phyloP scores from a whole-genome alignment of 352 stramenopile genomes.

The Phytophthora capsici region DNA sequence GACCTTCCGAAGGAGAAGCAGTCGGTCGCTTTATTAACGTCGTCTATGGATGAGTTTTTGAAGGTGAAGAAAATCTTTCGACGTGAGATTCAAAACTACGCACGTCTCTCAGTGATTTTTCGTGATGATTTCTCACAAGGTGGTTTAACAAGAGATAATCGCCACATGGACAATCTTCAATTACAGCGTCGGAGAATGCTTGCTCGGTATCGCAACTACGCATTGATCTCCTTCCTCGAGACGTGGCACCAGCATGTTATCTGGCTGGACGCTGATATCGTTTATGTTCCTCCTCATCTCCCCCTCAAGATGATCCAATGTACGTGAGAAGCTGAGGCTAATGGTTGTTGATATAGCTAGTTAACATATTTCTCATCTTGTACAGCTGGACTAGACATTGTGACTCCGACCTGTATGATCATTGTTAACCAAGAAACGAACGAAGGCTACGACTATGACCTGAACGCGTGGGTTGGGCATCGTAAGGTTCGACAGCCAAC shows the following conservation, averaged over 20 bases:
- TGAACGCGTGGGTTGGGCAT: constrained; percentile 27
- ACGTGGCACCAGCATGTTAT: constrained; percentile 51
- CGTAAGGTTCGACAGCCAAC: constrained; percentile 11
- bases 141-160: constrained; percentile 30
- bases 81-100: constrained; percentile 22
- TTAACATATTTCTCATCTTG: no score
- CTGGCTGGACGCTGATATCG: constrained; percentile 54
- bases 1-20: constrained; percentile 34
- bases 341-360: no score
- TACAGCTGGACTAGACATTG: constrained; percentile 13
- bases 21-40: constrained; percentile 47
- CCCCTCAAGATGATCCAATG: constrained; percentile 36
- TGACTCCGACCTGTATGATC: constrained; percentile 15
- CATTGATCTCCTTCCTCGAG: constrained; percentile 41
- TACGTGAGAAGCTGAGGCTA: background rate
- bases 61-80: constrained; percentile 24
- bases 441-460: constrained; percentile 19
- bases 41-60: constrained; percentile 35
- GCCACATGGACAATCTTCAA: constrained; percentile 39
- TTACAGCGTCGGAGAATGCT: constrained; percentile 40
- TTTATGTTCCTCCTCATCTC: constrained; percentile 23
- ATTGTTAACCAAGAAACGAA: background rate
- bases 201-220: constrained; percentile 53
- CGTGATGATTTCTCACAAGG: constrained; percentile 42
- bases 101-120: constrained; percentile 42